Evolutionary conservation across 1,284 basidiomycete species (phyloP).

Genomic region (Cryptococcus sp.): DNA sequence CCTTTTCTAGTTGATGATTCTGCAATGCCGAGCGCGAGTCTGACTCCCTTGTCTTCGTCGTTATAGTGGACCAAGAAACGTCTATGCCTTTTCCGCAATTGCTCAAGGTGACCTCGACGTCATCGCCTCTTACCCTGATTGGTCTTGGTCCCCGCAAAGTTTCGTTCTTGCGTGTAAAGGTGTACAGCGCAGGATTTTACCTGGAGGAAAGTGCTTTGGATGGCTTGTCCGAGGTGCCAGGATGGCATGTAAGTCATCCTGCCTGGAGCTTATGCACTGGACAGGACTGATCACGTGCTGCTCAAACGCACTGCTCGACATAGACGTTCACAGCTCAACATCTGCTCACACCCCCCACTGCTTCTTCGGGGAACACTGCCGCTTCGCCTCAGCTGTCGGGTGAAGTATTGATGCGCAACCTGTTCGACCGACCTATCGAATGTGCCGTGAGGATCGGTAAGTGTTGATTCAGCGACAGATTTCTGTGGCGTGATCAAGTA

Average conservation of each 20-base stretch:
- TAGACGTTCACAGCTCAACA: conserved; percentile 33
- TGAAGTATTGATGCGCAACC: conserved; percentile 40
- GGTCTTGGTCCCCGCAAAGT: conserved; percentile 60
- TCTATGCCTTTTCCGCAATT: conserved; percentile 44
- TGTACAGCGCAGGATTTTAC: conserved; percentile 59
- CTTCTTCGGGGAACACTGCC: conserved; percentile 2
- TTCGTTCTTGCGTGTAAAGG: conserved; percentile 57
- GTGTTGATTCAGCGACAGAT: conserved; percentile 5
- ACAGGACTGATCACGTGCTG: too few relatives aligned
- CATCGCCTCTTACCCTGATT: conserved; percentile 50
- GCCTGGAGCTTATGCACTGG: too few relatives aligned
- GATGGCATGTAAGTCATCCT: conserved; percentile 36
- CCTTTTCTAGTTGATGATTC: neutral
- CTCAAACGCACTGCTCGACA: too few relatives aligned
- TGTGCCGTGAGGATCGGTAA: conserved; percentile 53
- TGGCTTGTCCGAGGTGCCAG: conserved; percentile 24
- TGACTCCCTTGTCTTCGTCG: neutral
- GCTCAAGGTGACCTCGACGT: conserved; percentile 28
- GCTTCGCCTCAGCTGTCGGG: conserved; percentile 32
- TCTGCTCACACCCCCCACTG: conserved; percentile 24
- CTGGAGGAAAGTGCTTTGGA: conserved; percentile 45
- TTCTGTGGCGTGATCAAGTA: neutral
- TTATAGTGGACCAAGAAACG: conserved; percentile 47
- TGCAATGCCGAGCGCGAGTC: neutral
- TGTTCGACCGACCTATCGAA: conserved; percentile 38